Evolutionary conservation across 495 filamentous ascomycete species (phyloP), one percentile per base, ranked within the genome.

Genomic region (Penicillium bialowiezense): DNA sequence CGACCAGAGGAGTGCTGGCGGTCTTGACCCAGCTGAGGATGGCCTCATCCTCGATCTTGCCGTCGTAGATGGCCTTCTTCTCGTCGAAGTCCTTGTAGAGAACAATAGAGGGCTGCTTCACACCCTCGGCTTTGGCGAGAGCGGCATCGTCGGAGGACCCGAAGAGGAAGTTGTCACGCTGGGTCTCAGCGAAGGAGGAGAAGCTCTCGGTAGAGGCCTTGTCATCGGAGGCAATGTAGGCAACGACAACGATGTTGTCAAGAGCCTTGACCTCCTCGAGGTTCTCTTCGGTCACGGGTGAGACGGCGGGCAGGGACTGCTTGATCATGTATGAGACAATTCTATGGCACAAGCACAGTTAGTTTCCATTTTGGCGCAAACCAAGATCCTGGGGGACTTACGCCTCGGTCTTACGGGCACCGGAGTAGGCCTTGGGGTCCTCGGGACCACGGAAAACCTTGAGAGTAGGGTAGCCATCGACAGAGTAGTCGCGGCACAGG

Each of bases 241-340:
- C 95, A 44, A 99, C 83, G 31, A 97, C 64, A 41, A 97, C 93
- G 49, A 97, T 89, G 77, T 97, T 97, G 72, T 99, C 93, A 67
- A 90, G 81, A 44, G 87, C 91, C 87, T 97, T 97, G 83, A 97
- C 95, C 45, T 96, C 91, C 60, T 90, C 88, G 20, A 97, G 73
- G 46, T 84, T 89, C 42, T 93, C 88, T 55, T 83, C 80, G 58
- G 77, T 85, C 36, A 97, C 74, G 36, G 78, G 65, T 2, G 92
- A 96, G 44, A 99, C 91, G 42, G 93, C 89, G 24, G 93, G 93
- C 46, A 99, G 83, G 15, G 88, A 87, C 76, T 99, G 95, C 80
- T 99, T 99, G 65, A 87, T 87, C 93, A 99, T 99, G 78, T 96
- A 97, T 19, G 93, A 98, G 32, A 95, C 85, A 69, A 98, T 96